phyloP scores from a whole-genome alignment of 129 eudicot species.

The Escallonia rubra region DNA sequence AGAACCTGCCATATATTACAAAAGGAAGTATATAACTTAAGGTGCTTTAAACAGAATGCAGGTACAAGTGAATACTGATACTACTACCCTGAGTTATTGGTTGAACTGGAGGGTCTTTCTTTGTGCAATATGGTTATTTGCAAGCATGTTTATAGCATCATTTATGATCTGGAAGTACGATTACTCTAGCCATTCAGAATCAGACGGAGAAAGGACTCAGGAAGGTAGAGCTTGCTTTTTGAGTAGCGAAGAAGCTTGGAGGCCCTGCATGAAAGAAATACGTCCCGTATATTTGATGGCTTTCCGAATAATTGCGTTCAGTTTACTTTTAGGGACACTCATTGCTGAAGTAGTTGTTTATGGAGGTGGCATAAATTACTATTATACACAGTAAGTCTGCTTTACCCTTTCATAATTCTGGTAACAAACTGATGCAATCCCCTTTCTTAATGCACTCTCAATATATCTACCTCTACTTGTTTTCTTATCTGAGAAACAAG shows the following conservation, averaged over 20 bases:
- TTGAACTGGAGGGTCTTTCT: slow-evolving; percentile 74
- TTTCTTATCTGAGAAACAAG: background rate
- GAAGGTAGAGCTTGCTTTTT: slow-evolving; percentile 33
- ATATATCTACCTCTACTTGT: background rate
- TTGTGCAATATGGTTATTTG: slow-evolving; percentile 59
- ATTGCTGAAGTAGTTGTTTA: slow-evolving; percentile 47
- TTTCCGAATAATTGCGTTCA: slow-evolving; percentile 60
- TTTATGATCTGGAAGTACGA: slow-evolving; percentile 60
- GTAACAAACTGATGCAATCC: background rate
- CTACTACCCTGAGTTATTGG: slow-evolving; percentile 75
- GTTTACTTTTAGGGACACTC: slow-evolving; percentile 43
- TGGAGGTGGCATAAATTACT: slow-evolving; percentile 52
- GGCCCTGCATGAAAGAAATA: slow-evolving; percentile 65
- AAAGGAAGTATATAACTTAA: background rate
- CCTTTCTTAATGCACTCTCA: background rate
- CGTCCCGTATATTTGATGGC: slow-evolving; percentile 56
- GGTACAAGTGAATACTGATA: slow-evolving; percentile 32
- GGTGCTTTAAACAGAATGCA: slow-evolving; percentile 33
- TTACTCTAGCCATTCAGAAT: slow-evolving; percentile 25
- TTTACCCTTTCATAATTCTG: background rate
- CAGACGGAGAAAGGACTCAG: slow-evolving; percentile 31
- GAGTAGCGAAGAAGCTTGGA: slow-evolving; percentile 70
- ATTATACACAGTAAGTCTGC: slow-evolving; percentile 81
- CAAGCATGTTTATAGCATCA: slow-evolving; percentile 33
- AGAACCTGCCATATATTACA: background rate